Evolutionary conservation across 139 green algal genomes (phyloP).

Genomic region (Desmodesmus armatus): DNA sequence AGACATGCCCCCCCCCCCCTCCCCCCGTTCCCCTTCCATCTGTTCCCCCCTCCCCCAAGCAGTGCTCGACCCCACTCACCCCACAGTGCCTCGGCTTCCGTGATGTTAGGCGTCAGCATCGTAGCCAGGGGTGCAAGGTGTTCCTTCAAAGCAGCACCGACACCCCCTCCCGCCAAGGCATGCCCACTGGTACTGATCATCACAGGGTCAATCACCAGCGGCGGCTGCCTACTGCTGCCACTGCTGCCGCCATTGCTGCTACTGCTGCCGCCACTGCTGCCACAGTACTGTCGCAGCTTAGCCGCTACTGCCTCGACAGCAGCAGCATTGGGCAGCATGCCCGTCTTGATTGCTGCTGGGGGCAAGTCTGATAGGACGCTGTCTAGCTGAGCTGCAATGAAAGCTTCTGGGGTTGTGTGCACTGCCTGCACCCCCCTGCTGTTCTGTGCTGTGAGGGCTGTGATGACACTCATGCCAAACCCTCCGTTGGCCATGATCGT

Average conservation of each 20-base stretch:
- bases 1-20: too few species aligned
- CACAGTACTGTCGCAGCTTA: constrained; percentile 44
- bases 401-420: constrained; percentile 64
- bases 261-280: not conserved
- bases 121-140: constrained; percentile 83
- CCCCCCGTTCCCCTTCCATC: too few species aligned
- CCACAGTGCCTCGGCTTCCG: constrained; percentile 88
- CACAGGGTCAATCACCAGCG: constrained; percentile 95
- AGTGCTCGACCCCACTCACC: constrained; percentile 45
- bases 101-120: constrained; percentile 94
- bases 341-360: constrained; percentile 91
- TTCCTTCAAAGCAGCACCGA: constrained; percentile 63
- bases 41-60: too few species aligned
- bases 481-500: constrained; percentile 78
- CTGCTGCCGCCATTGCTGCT: not conserved
- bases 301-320: constrained; percentile 71
- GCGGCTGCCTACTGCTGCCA: not conserved
- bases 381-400: constrained; percentile 87
- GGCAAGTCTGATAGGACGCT: constrained; percentile 87
- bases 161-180: constrained; percentile 69
- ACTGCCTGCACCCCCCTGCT: constrained; percentile 87
- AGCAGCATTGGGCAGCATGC: constrained; percentile 89
- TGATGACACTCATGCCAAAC: constrained; percentile 85
- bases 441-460: constrained; percentile 96
- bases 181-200: constrained; percentile 92